These are phyloP conservation scores for Dalbergia cultrata DNA, from an alignment of 306 rosid species.

Conservation along the genomic window DNA sequence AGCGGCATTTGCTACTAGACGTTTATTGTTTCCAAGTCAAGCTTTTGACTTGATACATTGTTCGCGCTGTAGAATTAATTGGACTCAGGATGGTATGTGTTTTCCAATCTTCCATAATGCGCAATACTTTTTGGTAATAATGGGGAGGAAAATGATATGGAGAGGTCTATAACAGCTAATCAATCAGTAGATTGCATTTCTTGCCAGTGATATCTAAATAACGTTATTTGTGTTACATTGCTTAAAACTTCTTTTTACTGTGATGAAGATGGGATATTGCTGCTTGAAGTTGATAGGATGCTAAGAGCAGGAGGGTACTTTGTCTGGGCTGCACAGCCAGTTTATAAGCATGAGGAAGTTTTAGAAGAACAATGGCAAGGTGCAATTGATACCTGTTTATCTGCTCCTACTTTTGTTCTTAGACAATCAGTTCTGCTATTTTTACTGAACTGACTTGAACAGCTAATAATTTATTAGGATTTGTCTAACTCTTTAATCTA, in stretches of 20 bases:
- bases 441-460: conserved; percentile 24
- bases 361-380: conserved; percentile 98
- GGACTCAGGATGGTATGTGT: conserved; percentile 89
- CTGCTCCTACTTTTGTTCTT: conserved; percentile 16
- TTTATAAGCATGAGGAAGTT: conserved; percentile 89
- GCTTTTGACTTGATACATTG: conserved; percentile 95
- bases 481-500: conserved; percentile 22
- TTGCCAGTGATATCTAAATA: conserved; percentile 2
- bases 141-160: conserved; percentile 25
- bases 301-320: conserved; percentile 96
- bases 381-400: conserved; percentile 41
- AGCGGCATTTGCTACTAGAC: conserved; percentile 87
- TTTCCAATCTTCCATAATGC: conserved; percentile 37
- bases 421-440: conserved; percentile 2
- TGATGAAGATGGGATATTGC: conserved; percentile 89
- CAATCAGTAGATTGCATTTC: conserved; percentile 22
- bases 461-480: conserved; percentile 30
- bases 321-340: conserved; percentile 99
- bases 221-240: conserved; percentile 34
- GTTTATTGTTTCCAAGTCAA: conserved; percentile 88
- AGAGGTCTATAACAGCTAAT: conserved; percentile 26
- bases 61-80: conserved; percentile 93
- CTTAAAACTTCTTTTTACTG: conserved; percentile 42
- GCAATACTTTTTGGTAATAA: conserved; percentile 34
- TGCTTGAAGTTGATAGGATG: conserved; percentile 94